Base-by-base conservation (phyloP, 192 early-diverging fungal species). In the Coemansia sp. region DNA sequence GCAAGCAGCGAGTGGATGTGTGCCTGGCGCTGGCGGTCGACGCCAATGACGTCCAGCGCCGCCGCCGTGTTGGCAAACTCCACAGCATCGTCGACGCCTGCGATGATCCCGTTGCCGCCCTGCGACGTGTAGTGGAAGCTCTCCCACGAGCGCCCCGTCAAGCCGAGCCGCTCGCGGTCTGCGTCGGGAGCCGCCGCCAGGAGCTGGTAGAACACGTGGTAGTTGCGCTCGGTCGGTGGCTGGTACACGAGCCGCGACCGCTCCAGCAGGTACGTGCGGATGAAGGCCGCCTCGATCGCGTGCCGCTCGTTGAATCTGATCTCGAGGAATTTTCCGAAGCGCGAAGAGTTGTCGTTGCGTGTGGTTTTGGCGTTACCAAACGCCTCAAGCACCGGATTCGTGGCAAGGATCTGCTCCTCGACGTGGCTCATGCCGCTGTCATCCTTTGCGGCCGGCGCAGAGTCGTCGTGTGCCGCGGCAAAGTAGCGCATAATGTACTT, bases 291-390 rank as follows among this genome's bases (percentile, higher is more conserved):
- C 53, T 92, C 89, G 78, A 99, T 99, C 45, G 91, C 87, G 58
- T 82, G 84, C 18, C 84, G 68, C 62, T 89, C 89, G 71, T 91
- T 89, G 81, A 99, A 99, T 69, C 94, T 83, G 69, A 99, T 96
- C 78, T 97, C 95, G 64, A 95, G 91, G 81, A 97, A 99, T 86
- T 99, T 99, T 62, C 97, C 97, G 73, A 99, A 99, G 23, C 97
- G 90, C 51, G 95, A 98, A 61, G 86, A 89, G 85, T 99, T 99
- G 84, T 99, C 97, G 85, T 99, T 99, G 73, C 97, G 84, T 7
- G 97, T 98, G 12, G 97, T 99, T 78, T 99, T 99, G 31, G 97
- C 95, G 82, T 99, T 99, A 68, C 97, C 97, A 74, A 99, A 99
- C 49, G 97, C 90, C 87, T 99, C 97, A 86, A 97, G 95, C 72